Conservation (phyloP, 2,329 filamentous ascomycete genomes). For the Neophaeococcomyces aloes region DNA sequence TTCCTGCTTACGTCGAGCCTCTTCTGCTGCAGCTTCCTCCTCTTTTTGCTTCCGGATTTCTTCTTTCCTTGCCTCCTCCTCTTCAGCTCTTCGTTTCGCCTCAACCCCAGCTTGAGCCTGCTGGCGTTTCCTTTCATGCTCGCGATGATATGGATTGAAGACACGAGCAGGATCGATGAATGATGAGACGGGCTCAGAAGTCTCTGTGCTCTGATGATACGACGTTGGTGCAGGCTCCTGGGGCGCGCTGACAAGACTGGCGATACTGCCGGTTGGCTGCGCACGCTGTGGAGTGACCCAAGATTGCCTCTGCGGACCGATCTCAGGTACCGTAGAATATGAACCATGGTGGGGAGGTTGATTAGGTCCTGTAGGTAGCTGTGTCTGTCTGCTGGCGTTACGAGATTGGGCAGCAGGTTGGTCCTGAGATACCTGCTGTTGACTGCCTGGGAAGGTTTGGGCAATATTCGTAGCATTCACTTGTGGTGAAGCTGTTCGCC, state of each 20-base stretch:
- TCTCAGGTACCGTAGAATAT: neutral
- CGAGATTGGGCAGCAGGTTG: neutral
- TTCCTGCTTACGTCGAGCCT: neutral
- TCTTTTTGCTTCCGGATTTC: constrained; percentile 2
- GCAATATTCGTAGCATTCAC: constrained; percentile 3
- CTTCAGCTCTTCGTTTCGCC: constrained; percentile 10
- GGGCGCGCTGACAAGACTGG: constrained; percentile 13
- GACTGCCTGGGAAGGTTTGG: constrained; percentile 1
- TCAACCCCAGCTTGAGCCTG: constrained; percentile 29
- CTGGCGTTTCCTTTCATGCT: constrained; percentile 33
- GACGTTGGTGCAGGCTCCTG: constrained; percentile 7
- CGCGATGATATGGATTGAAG: constrained; percentile 44
- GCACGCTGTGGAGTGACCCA: neutral
- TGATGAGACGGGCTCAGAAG: constrained; percentile 24
- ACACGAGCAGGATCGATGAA: constrained; percentile 46
- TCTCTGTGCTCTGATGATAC: constrained; percentile 10
- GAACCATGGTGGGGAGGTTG: neutral
- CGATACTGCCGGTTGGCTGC: constrained; percentile 12
- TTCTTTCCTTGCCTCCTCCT: constrained; percentile 10
- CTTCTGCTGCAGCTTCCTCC: neutral
- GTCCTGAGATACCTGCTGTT: constrained; percentile 1
- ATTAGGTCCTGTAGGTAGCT: neutral
- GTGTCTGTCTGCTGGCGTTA: neutral
- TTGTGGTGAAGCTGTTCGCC: constrained; percentile 13
- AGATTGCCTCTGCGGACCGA: neutral